Evolutionary conservation across 768 basidiomycete genomes (phyloP), one percentile per base, ranked within the genome.

Genomic region (Tylopilus balloui): DNA sequence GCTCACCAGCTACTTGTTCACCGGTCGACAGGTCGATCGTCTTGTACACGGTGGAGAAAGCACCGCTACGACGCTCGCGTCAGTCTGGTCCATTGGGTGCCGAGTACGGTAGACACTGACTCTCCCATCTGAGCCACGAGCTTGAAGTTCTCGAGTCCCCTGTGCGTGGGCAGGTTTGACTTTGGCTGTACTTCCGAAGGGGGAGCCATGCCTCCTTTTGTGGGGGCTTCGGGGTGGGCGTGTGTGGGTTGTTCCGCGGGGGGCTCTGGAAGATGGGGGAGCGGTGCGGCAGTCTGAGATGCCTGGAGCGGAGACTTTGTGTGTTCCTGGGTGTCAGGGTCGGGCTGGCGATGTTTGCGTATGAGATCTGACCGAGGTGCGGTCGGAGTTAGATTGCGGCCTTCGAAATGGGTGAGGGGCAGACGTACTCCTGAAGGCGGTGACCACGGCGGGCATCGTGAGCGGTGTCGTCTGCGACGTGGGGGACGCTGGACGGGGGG

Each of bases 1-100:
- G 28, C 78, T 57, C 65, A 86, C 93, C 86, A 56, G 94, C 94
- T 37, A 93, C 86, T 67, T 83, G 86, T 61, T 83, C 78, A 35
- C 84, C 83, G 11, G 83, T 85, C 31, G 75, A 72, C 41, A 80
- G 75, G 65, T 97, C 88, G 47, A 86, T 59, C 13, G 92, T 95
- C 65, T 89, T 90, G 78, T 95, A 99, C 9, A 99, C 95, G 64
- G 96, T 92, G n/a, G 94, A 97, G 67, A 99, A 99, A 36, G 95
- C 95, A 51, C 95, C 95, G 60, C 84, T 90, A 60, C 27, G 51
- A 67, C 48, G 32, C 51, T 46, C 35, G 34, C 36, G 60, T 66
- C 42, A 51, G 47, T 49, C 31, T 29, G 40, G 46, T 38, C 40
- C 48, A 42, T 47, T 48, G 38, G 37, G 29, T 48, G 45, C n/a